Base-by-base conservation (phyloP, 257 asterid genomes). In the Przewalskia tangutica region DNA sequence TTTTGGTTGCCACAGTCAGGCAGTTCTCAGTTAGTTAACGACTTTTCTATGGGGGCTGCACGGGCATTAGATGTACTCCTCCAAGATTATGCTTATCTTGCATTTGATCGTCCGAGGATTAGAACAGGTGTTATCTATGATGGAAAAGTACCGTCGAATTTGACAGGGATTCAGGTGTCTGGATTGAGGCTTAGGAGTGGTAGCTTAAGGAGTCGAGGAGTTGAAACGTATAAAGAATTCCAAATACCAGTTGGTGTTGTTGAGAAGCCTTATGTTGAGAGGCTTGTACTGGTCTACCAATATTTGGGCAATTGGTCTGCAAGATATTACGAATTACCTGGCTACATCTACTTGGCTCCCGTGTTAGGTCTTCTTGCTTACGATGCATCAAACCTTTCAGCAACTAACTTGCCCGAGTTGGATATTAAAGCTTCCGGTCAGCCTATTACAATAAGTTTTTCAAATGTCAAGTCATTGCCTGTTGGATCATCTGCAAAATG, bases 111-210 rank as follows among this genome's bases (percentile, higher is more conserved):
- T 10, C 5, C 62, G 4, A 4, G 83, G 7, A 92, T 91, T 4
- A 86, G 82, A 71, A 94, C 98, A 0, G 96, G 97, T 11, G 75
- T 82, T 55, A 82, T 86, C 55, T 93, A 90, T 78, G 89, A 91
- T 71, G 97, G 90, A 8, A 51, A 14, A 9, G 89, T 82, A 14
- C 90, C 95, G 13, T 64, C 86, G 7, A 92, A 91, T 84, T 87
- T 93, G 38, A 89, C 93, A 2, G 97, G 97, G 58, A 82, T 92
- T 81, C 82, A 68, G 76, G 88, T 92, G 42, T 88, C 97, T 7
- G 96, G 87, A 2, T 17, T 92, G 86, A 86, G 97, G 89, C 92
- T 92, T 9, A 88, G 94, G 82, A 91, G 91, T 85, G 98, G 98
- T 17, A 89, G 97, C 88, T 87, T 92, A 53, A 82, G 86, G 84